Percentiles rank a stretch among this genome's conserved stretches.
Evolutionary conservation across 2,329 filamentous ascomycete species (phyloP).

Genomic region (Thermochaetoides dissita): DNA sequence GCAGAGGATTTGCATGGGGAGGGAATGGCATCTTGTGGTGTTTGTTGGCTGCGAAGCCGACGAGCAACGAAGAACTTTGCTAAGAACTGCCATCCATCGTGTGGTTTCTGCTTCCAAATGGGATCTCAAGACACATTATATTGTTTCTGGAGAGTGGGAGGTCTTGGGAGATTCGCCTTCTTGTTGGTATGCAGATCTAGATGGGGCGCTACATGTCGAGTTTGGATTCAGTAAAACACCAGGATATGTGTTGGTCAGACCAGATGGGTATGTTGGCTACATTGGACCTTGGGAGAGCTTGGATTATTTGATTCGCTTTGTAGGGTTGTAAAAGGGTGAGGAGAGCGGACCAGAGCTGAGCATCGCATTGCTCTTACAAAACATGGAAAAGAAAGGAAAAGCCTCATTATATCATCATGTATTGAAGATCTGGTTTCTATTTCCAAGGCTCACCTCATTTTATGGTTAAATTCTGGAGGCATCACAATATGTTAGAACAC

Average conservation of each 20-base stretch:
- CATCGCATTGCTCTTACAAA: too few species aligned
- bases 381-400: too few species aligned
- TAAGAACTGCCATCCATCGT: constrained; percentile 7
- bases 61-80: constrained; percentile 6
- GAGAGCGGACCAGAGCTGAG: too few species aligned
- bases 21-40: constrained; percentile 19
- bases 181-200: constrained; percentile 13
- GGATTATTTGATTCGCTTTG: constrained; percentile 14
- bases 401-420: too few species aligned
- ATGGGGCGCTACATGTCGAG: constrained; percentile 16
- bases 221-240: constrained; percentile 18
- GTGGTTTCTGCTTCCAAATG: constrained; percentile 9
- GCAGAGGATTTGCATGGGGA: constrained; percentile 16
- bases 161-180: not conserved
- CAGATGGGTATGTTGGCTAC: constrained; percentile 21
- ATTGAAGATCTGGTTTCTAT: too few species aligned
- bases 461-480: too few species aligned
- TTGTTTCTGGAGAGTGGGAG: constrained; percentile 2
- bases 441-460: too few species aligned
- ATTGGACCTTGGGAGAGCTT: constrained; percentile 18
- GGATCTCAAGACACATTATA: constrained; percentile 10
- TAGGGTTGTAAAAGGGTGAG: not conserved
- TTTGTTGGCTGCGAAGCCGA: constrained; percentile 17
- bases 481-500: too few species aligned
- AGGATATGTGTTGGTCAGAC: constrained; percentile 19